Conservation (phyloP, 768 basidiomycete genomes). For the Lactifluus hygrophoroides region DNA sequence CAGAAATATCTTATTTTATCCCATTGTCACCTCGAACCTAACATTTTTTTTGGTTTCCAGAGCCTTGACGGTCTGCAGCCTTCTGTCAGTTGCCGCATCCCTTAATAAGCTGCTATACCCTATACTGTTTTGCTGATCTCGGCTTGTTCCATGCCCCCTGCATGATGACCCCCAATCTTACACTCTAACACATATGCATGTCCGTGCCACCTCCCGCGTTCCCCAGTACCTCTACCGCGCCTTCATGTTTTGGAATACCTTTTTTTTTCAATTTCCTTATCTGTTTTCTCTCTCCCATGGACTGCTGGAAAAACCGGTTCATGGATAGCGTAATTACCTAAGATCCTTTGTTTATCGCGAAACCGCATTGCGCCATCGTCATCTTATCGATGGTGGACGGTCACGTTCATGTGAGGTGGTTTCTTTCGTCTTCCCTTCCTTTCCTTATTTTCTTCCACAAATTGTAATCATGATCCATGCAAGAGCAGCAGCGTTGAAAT, state of each 20-base stretch:
- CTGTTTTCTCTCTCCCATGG: constrained; percentile 2
- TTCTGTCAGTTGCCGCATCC: background rate
- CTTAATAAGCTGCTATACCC: constrained; percentile 21
- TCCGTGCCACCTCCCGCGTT: constrained; percentile 2
- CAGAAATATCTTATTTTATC: constrained; percentile 31
- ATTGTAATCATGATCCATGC: background rate
- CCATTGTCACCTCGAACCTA: background rate
- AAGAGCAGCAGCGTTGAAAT: background rate
- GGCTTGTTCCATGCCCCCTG: constrained; percentile 12
- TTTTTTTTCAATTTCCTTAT: background rate
- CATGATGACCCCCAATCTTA: constrained; percentile 10
- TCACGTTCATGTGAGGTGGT: background rate
- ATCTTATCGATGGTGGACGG: background rate
- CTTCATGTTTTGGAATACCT: constrained; percentile 1
- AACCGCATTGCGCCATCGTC: background rate
- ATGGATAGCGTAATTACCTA: constrained; percentile 8
- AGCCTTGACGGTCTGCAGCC: background rate
- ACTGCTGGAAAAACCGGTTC: background rate
- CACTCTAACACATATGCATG: constrained; percentile 9
- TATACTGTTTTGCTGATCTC: constrained; percentile 23
- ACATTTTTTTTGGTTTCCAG: constrained; percentile 1
- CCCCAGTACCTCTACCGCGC: background rate
- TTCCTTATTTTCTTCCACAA: background rate
- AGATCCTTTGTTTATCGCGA: background rate
- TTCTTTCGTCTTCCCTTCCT: background rate